Evolutionary conservation across 2,329 filamentous ascomycete genomes (phyloP).

Genomic region (Dactylella cylindrospora): DNA sequence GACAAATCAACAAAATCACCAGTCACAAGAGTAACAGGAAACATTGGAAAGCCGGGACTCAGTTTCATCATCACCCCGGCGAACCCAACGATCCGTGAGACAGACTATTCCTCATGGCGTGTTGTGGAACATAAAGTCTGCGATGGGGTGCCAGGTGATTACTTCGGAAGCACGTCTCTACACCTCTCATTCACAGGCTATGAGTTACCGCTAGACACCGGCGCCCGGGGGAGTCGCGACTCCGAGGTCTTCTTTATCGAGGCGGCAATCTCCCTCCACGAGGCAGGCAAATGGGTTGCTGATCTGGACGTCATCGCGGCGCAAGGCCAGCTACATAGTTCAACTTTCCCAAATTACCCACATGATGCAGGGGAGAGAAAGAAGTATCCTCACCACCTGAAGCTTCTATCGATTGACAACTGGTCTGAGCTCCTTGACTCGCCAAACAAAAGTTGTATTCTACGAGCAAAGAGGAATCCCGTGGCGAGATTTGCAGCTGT

Average conservation of each 20-base stretch:
- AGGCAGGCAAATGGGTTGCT: slow-evolving; percentile 47
- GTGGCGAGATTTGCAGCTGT: not conserved
- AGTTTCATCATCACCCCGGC: slow-evolving; percentile 39
- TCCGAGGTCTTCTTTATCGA: slow-evolving; percentile 45
- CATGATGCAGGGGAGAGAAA: not conserved
- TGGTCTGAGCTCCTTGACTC: not conserved
- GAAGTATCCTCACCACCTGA: not conserved
- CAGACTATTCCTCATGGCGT: slow-evolving; percentile 10
- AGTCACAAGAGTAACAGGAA: slow-evolving; percentile 20
- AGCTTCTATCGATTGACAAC: not conserved
- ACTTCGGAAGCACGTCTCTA: slow-evolving; percentile 45
- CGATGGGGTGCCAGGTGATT: slow-evolving; percentile 44
- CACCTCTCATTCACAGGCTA: slow-evolving; percentile 48
- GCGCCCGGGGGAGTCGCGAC: slow-evolving; percentile 27
- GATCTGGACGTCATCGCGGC: slow-evolving; percentile 43
- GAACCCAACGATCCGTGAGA: slow-evolving; percentile 10
- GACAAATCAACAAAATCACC: not conserved
- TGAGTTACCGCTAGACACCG: slow-evolving; percentile 33
- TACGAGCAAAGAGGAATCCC: not conserved
- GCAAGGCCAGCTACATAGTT: not conserved
- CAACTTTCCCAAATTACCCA: not conserved
- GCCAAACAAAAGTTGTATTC: not conserved
- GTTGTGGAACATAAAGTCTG: slow-evolving; percentile 44
- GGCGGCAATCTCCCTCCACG: slow-evolving; percentile 44
- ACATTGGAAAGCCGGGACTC: slow-evolving; percentile 45